Percentiles rank a stretch among this genome's conserved stretches.
These are phyloP conservation scores for Begonia fuchsioides DNA, from an alignment of 306 rosid species.

Conservation along the genomic window DNA sequence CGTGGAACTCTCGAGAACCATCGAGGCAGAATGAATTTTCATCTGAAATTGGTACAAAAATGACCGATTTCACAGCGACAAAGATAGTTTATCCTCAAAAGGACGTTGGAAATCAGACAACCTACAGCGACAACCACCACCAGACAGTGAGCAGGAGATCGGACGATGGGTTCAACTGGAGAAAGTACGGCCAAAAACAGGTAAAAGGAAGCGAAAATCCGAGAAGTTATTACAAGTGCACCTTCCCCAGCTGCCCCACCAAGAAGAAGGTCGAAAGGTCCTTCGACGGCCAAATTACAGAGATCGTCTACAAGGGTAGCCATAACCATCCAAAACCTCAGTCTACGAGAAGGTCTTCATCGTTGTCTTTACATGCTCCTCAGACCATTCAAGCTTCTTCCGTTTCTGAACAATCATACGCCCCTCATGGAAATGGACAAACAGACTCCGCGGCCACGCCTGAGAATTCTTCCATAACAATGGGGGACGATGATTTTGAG, in stretches of 20 bases:
- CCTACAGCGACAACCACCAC: conserved; percentile 20
- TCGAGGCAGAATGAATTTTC: conserved; percentile 26
- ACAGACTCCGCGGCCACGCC: conserved; percentile 62
- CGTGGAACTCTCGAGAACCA: conserved; percentile 45
- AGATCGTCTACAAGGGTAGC: conserved; percentile 84
- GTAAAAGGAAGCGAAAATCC: conserved; percentile 99
- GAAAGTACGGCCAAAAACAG: conserved; percentile 94
- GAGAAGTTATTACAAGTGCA: conserved; percentile 91
- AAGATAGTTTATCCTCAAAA: conserved; percentile 24
- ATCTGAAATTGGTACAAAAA: conserved; percentile 28
- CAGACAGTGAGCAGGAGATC: conserved; percentile 45
- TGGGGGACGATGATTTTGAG: conserved; percentile 72
- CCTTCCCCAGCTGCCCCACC: conserved; percentile 79
- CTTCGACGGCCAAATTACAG: conserved; percentile 79
- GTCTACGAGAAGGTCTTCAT: conserved; percentile 46
- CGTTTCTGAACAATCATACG: conserved; percentile 41
- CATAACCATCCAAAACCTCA: conserved; percentile 95
- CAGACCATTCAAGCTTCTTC: conserved; percentile 23
- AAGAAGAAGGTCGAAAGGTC: conserved; percentile 91
- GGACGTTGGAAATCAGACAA: conserved; percentile 23
- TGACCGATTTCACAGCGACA: conserved; percentile 34
- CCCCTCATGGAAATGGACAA: conserved; percentile 37
- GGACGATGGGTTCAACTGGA: conserved; percentile 94
- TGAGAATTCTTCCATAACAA: conserved; percentile 64
- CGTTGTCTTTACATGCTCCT: conserved; percentile 18